Evolutionary conservation across 2,329 filamentous ascomycete genomes (phyloP), one percentile per base, ranked within the genome.

Genomic region (Hymenoscyphus fraxineus): DNA sequence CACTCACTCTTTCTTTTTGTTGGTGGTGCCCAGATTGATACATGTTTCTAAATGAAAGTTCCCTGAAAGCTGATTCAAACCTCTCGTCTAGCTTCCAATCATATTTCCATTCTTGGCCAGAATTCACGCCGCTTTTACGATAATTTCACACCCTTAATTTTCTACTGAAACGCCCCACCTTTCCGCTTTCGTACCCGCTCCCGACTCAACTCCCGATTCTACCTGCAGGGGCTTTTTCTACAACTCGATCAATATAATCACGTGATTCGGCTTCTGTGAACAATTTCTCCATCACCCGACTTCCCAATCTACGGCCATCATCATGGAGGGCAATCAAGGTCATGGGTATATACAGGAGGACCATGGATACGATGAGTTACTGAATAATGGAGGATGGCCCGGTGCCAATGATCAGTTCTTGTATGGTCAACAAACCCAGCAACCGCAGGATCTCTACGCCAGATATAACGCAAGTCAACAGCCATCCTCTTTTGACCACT

Each of bases 281-380:
- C 47, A 27, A 27, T 54, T 19, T 35, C 27, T 31, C 32, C 27
- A 31, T 57, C 27, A n/a, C n/a, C n/a, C n/a, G n/a, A n/a, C 31
- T 57, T 57, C 55, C 55, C 16, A 38, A 6, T 15, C 39, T 32
- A 55, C 27, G 51, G 6, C 35, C 63, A 41, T 15, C 44, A 67
- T 39, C 16, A 75, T 75, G 73, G 73, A 75, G 39, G 69, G 65
- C 16, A 69, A 72, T 62, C 68, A 69, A 66, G 67, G 57, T 38
- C 66, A 72, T 64, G 68, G 66, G 9, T 73, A 68, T 62, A 65
- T 74, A 32, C 66, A 66, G 4, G 71, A 71, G 16, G 71, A 73
- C 60, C 62, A 71, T 54, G 60, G 61, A 19, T 73, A 70, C 56
- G 71, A 75, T 67, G 72, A 74, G 38, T 38, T 74, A 51, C 67